Percentiles rank a stretch among this genome's conserved stretches.
These are phyloP conservation scores for Aspergillus viridinutans DNA, from an alignment of 2,329 filamentous ascomycete genomes.

Conservation along the genomic window DNA sequence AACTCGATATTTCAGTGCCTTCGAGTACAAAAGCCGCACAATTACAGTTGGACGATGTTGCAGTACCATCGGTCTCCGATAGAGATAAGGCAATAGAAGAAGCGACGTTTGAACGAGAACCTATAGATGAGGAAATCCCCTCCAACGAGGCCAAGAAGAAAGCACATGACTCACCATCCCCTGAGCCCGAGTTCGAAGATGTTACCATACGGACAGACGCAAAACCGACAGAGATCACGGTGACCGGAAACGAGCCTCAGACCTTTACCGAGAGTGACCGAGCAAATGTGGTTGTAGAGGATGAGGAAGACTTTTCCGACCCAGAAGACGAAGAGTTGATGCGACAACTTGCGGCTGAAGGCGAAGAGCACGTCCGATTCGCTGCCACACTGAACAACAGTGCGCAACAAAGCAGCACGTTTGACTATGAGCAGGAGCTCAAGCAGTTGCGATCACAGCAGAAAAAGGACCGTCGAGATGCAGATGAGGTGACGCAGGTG, in stretches of 20 bases:
- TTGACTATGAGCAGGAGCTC: slow-evolving; percentile 82
- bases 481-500: slow-evolving; percentile 91
- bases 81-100: slow-evolving; percentile 17
- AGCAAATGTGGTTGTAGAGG: slow-evolving; percentile 31
- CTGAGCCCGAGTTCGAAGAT: slow-evolving; percentile 32
- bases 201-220: slow-evolving; percentile 18
- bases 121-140: slow-evolving; percentile 14
- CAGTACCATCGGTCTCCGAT: slow-evolving; percentile 2
- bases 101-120: slow-evolving; percentile 11
- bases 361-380: slow-evolving; percentile 90
- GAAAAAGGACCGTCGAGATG: slow-evolving; percentile 91
- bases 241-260: slow-evolving; percentile 23
- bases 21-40: background rate
- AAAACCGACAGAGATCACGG: slow-evolving; percentile 15
- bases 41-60: background rate
- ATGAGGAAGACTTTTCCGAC: slow-evolving; percentile 69
- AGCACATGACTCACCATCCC: slow-evolving; percentile 39
- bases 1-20: background rate
- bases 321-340: slow-evolving; percentile 90
- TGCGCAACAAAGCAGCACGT: slow-evolving; percentile 62
- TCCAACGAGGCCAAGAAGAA: slow-evolving; percentile 5
- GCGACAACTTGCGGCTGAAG: slow-evolving; percentile 79
- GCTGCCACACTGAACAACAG: slow-evolving; percentile 80
- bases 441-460: slow-evolving; percentile 87
- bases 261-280: slow-evolving; percentile 7